These are phyloP conservation scores for Mikania micrantha DNA, from an alignment of 129 eudicot species.

Conservation along the genomic window DNA sequence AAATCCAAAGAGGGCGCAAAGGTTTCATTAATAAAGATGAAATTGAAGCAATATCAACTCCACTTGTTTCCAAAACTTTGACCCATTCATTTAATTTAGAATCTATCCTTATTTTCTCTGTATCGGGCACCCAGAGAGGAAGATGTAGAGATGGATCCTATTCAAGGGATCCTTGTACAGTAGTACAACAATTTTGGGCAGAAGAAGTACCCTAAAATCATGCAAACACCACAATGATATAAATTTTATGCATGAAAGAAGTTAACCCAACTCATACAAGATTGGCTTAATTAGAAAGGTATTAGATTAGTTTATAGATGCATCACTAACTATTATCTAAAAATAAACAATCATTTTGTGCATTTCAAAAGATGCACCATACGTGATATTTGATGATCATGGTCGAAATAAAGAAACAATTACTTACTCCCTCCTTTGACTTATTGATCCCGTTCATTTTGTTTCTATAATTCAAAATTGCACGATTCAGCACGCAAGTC, in stretches of 20 bases:
- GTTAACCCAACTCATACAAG: neutral
- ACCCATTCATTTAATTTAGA: conserved; percentile 59
- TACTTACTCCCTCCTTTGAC: no score
- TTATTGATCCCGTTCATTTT: no score
- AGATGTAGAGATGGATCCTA: conserved; percentile 94
- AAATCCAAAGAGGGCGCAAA: conserved; percentile 87
- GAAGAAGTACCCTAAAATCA: conserved; percentile 30
- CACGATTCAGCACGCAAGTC: no score
- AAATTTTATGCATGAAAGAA: neutral
- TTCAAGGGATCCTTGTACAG: conserved; percentile 11
- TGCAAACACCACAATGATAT: neutral
- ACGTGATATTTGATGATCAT: no score
- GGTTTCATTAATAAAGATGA: conserved; percentile 60
- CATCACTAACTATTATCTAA: conserved; percentile 2
- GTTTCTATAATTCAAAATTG: no score
- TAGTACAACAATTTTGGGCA: no score
- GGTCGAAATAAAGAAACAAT: no score
- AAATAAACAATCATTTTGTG: neutral
- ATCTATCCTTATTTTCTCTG: conserved; percentile 58
- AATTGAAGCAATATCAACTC: conserved; percentile 78
- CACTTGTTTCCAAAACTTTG: conserved; percentile 56
- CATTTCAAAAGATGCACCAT: no score
- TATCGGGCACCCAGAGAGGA: conserved; percentile 82
- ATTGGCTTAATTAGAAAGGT: neutral
- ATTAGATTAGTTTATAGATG: neutral